These are phyloP conservation scores for Fusarium proliferatum DNA, from an alignment of 2,329 filamentous ascomycete species.

Conservation along the genomic window DNA sequence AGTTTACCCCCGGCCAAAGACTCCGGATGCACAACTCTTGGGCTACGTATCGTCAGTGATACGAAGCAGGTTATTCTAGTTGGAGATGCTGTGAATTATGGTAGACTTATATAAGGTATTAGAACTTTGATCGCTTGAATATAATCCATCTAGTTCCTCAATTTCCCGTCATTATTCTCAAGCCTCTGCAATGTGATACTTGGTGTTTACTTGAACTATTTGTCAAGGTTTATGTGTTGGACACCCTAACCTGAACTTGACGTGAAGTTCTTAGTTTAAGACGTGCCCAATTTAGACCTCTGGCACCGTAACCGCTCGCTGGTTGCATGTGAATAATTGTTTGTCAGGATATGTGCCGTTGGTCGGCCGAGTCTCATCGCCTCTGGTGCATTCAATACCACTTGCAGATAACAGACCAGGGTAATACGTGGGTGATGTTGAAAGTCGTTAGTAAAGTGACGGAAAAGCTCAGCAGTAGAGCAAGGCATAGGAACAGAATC, in stretches of 20 bases:
- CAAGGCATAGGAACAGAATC: not conserved
- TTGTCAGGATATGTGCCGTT: not conserved
- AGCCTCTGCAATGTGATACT: not conserved
- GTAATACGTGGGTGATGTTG: not conserved
- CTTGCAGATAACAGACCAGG: no score
- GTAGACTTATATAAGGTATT: not conserved
- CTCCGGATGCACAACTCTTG: not conserved
- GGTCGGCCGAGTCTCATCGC: not conserved
- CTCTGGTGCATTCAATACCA: not conserved
- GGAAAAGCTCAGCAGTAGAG: not conserved
- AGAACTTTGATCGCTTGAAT: not conserved
- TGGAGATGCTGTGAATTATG: not conserved
- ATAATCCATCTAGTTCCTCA: not conserved
- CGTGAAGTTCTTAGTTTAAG: no score
- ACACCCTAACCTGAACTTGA: not conserved
- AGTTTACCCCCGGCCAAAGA: not conserved
- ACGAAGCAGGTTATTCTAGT: not conserved
- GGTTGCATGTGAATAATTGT: not conserved
- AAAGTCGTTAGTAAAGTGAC: not conserved
- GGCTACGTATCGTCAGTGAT: not conserved
- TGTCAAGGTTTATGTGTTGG: not conserved
- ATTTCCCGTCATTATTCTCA: not conserved
- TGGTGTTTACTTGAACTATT: not conserved
- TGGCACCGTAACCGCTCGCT: fast-evolving
- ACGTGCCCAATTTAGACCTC: no score